These are phyloP conservation scores for Tetramitus jugosus DNA, from an alignment of 208 protist genomes.

Conservation along the genomic window DNA sequence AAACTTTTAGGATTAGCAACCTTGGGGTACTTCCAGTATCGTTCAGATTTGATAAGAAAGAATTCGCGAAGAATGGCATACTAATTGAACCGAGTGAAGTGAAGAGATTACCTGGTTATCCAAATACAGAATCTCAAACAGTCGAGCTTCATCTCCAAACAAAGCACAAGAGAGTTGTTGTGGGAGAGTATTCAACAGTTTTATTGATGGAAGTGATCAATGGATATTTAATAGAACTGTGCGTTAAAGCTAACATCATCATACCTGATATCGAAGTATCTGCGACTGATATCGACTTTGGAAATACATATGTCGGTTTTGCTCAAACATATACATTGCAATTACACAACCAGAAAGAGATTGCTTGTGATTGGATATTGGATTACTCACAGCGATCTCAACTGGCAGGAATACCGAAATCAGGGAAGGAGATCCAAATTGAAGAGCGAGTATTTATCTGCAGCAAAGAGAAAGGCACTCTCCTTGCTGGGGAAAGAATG, in stretches of 20 bases:
- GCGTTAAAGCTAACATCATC: slow-evolving; percentile 74
- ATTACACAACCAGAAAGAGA: slow-evolving; percentile 68
- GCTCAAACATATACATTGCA: slow-evolving; percentile 63
- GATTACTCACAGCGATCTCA: slow-evolving; percentile 16
- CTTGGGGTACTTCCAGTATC: slow-evolving; percentile 54
- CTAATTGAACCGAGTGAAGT: slow-evolving; percentile 64
- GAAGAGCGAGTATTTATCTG: slow-evolving; percentile 55
- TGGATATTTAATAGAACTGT: slow-evolving; percentile 65
- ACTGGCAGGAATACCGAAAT: neutral
- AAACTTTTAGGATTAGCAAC: slow-evolving; percentile 68
- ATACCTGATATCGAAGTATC: slow-evolving; percentile 65
- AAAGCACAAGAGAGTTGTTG: slow-evolving; percentile 36
- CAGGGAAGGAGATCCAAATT: slow-evolving; percentile 2
- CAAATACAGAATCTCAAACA: slow-evolving; percentile 44
- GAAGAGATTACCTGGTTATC: slow-evolving; percentile 47
- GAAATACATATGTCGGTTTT: slow-evolving; percentile 64
- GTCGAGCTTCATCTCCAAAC: slow-evolving; percentile 46
- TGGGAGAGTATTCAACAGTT: slow-evolving; percentile 57
- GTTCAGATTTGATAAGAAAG: slow-evolving; percentile 63
- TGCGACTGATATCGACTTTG: slow-evolving; percentile 67
- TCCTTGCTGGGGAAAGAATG: slow-evolving; percentile 50
- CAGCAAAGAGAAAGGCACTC: slow-evolving; percentile 51
- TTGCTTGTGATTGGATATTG: slow-evolving; percentile 73
- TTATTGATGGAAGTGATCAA: slow-evolving; percentile 67
- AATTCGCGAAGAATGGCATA: slow-evolving; percentile 51